A percentile compares a stretch with the other conserved stretches of the same genome.
Conservation (phyloP, 306 rosid species). For the Vicia sativa region DNA sequence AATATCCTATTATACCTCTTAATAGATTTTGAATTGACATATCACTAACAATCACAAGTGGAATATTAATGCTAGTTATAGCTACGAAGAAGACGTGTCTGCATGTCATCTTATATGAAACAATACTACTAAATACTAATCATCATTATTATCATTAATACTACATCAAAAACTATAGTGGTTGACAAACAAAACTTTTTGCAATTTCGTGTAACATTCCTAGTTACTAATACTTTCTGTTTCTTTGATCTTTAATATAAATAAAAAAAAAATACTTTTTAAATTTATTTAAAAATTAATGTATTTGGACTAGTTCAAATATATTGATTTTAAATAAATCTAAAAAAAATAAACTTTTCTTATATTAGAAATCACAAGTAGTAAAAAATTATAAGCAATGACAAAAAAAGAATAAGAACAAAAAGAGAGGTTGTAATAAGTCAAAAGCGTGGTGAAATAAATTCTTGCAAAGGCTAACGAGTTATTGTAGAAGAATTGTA, state of each 20-base stretch:
- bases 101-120: neutral
- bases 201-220: neutral
- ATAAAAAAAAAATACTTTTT: too few relatives aligned
- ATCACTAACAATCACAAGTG: neutral
- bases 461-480: neutral
- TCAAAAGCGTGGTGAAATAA: neutral
- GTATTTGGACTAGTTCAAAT: too few relatives aligned
- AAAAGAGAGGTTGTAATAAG: neutral
- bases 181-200: too few relatives aligned
- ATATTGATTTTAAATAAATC: too few relatives aligned
- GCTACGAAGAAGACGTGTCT: neutral
- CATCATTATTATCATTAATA: too few relatives aligned
- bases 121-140: neutral
- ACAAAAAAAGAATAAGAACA: neutral
- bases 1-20: neutral
- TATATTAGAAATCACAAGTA: too few relatives aligned
- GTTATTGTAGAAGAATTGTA: too few relatives aligned
- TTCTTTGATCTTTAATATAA: too few relatives aligned
- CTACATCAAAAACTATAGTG: neutral
- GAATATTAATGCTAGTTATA: neutral
- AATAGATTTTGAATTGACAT: constrained; percentile 12
- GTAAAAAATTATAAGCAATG: neutral
- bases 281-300: too few relatives aligned
- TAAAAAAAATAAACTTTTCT: too few relatives aligned
- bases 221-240: too few relatives aligned